Percentiles rank a stretch among this genome's conserved stretches.
These are phyloP conservation scores for Backusella parvicylindrica DNA, from an alignment of 192 early-diverging fungal genomes.

Conservation along the genomic window DNA sequence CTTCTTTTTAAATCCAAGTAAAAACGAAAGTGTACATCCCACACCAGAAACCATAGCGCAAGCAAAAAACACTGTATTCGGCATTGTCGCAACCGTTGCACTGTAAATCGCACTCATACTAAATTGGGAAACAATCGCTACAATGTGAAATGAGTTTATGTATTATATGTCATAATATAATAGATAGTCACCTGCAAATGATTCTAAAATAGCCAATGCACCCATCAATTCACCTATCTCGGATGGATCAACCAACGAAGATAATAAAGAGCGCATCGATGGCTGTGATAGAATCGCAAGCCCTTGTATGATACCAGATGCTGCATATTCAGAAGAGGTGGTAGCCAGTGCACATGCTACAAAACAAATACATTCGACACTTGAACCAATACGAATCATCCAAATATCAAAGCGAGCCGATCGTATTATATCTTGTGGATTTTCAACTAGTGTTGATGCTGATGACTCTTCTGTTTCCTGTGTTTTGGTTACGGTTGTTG, in stretches of 20 bases:
- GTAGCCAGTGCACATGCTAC: conserved; percentile 30
- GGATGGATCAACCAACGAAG: conserved; percentile 39
- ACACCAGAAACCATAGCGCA: conserved; percentile 26
- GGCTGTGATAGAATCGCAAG: conserved; percentile 32
- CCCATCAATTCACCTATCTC: conserved; percentile 47
- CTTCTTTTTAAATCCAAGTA: conserved; percentile 8
- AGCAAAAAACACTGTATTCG: conserved; percentile 39
- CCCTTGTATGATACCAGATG: conserved; percentile 25
- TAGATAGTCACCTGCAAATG: conserved; percentile 29
- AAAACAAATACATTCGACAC: conserved; percentile 32
- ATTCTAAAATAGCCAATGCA: conserved; percentile 48
- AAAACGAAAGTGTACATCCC: conserved; percentile 32
- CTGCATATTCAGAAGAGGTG: not conserved
- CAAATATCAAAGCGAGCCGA: conserved; percentile 41
- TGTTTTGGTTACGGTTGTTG: not conserved
- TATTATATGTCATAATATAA: not conserved
- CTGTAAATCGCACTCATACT: conserved; percentile 43
- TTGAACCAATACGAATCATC: conserved; percentile 40
- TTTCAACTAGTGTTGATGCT: not conserved
- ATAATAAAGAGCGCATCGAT: conserved; percentile 38
- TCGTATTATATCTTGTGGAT: not conserved
- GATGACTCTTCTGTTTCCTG: not conserved
- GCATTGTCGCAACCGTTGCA: conserved; percentile 33
- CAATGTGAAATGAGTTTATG: not conserved
- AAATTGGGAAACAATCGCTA: conserved; percentile 34